Percentiles rank a stretch among this genome's conserved stretches.
phyloP scores from a whole-genome alignment of 108 stramenopile genomes.

The Nitzschia inconspicua region DNA sequence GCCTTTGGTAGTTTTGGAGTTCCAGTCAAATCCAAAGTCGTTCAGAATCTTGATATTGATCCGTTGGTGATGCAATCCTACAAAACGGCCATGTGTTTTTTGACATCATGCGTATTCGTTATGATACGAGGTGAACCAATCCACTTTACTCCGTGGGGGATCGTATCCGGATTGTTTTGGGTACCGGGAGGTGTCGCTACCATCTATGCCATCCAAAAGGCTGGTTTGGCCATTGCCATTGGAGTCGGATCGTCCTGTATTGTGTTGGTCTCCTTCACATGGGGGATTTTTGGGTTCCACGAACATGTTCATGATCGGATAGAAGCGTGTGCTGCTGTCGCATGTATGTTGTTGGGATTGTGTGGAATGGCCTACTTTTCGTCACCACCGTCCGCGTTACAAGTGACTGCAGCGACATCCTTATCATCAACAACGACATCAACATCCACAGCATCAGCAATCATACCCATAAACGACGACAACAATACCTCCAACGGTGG shows the following conservation, averaged over 20 bases:
- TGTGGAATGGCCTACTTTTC: conserved; percentile 79
- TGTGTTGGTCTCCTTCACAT: conserved; percentile 68
- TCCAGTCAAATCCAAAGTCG: conserved; percentile 69
- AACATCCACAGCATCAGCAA: neutral
- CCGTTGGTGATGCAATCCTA: conserved; percentile 86
- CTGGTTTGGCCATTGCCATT: conserved; percentile 73
- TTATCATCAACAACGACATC: neutral
- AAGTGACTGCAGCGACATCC: neutral
- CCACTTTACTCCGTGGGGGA: conserved; percentile 74
- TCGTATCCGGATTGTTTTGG: conserved; percentile 69
- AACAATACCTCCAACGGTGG: neutral
- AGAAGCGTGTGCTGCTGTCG: conserved; percentile 48
- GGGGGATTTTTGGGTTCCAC: conserved; percentile 77
- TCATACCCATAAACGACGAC: neutral
- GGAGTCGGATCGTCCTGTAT: conserved; percentile 77
- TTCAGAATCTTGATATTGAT: conserved; percentile 60
- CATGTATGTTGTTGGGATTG: conserved; percentile 60
- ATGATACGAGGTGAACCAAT: conserved; percentile 30
- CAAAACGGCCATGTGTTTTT: conserved; percentile 78
- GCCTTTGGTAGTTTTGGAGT: conserved; percentile 84
- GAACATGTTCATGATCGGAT: conserved; percentile 49
- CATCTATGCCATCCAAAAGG: conserved; percentile 75
- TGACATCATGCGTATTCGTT: conserved; percentile 57
- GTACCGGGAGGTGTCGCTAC: conserved; percentile 70
- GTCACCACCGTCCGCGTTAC: conserved; percentile 15